These are phyloP conservation scores for Onygenales sp. DNA, from an alignment of 2,329 filamentous ascomycete genomes.

Conservation along the genomic window DNA sequence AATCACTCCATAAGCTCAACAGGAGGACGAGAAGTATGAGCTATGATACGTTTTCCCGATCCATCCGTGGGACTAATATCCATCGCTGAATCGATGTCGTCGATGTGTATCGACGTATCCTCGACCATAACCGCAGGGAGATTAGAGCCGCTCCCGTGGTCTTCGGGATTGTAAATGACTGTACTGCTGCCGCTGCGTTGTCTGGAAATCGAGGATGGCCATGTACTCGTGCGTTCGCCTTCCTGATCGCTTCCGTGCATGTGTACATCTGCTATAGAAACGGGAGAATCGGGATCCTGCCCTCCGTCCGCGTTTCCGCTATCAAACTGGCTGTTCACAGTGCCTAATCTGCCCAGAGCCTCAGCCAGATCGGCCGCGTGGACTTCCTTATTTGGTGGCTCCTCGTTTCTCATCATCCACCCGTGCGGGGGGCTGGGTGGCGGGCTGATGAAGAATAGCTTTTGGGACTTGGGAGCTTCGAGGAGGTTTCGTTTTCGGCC, in stretches of 20 bases:
- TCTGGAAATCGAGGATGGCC: slow-evolving; percentile 18
- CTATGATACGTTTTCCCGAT: slow-evolving; percentile 33
- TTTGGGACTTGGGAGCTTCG: slow-evolving; percentile 47
- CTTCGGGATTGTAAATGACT: slow-evolving; percentile 53
- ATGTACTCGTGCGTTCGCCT: slow-evolving; percentile 12
- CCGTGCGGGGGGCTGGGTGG: slow-evolving; percentile 55
- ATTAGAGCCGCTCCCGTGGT: slow-evolving; percentile 50
- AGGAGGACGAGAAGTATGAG: slow-evolving; percentile 46
- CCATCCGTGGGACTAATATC: slow-evolving; percentile 34
- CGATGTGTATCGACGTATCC: slow-evolving; percentile 42
- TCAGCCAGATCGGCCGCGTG: slow-evolving; percentile 52
- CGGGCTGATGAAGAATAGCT: slow-evolving; percentile 58
- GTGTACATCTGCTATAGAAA: slow-evolving; percentile 7
- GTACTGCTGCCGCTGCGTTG: slow-evolving; percentile 45
- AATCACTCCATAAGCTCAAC: slow-evolving; percentile 45
- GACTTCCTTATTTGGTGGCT: slow-evolving; percentile 56
- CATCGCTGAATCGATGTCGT: slow-evolving; percentile 36
- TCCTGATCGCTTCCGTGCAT: slow-evolving; percentile 3
- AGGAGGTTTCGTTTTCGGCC: slow-evolving; percentile 36
- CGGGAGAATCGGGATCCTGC: slow-evolving; percentile 6
- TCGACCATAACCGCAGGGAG: slow-evolving; percentile 56
- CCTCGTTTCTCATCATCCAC: slow-evolving; percentile 55
- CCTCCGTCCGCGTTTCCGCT: neutral
- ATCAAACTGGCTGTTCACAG: slow-evolving; percentile 24
- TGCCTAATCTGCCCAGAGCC: slow-evolving; percentile 46